Evolutionary conservation across 768 basidiomycete species (phyloP).

Genomic region (Leccinum disarticulatum): DNA sequence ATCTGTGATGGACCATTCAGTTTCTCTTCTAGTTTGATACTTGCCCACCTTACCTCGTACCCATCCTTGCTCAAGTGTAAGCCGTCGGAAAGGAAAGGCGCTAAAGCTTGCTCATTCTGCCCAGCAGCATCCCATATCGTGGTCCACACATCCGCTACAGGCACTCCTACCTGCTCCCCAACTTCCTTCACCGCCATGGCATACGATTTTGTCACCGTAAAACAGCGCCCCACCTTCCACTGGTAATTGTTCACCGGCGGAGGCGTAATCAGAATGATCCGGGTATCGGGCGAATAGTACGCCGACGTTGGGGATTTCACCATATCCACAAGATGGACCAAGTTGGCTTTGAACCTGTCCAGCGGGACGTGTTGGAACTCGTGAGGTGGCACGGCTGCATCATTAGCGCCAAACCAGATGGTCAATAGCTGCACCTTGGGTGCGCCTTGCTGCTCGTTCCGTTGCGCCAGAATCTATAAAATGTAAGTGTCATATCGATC

Average conservation of each 20-base stretch:
- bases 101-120: slow-evolving; percentile 51
- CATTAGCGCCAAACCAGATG: slow-evolving; percentile 92
- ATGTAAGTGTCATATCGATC: not conserved
- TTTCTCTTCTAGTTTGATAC: slow-evolving; percentile 1
- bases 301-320: slow-evolving; percentile 61
- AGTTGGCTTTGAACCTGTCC: slow-evolving; percentile 59
- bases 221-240: slow-evolving; percentile 49
- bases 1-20: slow-evolving; percentile 42
- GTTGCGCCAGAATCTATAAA: slow-evolving; percentile 57
- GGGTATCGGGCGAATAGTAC: slow-evolving; percentile 69
- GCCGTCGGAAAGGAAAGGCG: slow-evolving; percentile 65
- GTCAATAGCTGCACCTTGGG: slow-evolving; percentile 72
- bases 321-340: slow-evolving; percentile 59
- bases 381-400: slow-evolving; percentile 59
- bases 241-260: slow-evolving; percentile 76
- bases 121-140: slow-evolving; percentile 75
- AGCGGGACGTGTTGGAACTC: slow-evolving; percentile 81
- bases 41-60: slow-evolving; percentile 56
- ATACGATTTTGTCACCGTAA: slow-evolving; percentile 63
- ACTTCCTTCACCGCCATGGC: slow-evolving; percentile 68
- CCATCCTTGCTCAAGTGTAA: slow-evolving; percentile 77
- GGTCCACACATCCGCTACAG: slow-evolving; percentile 75
- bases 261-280: slow-evolving; percentile 79
- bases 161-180: slow-evolving; percentile 52
- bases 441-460: slow-evolving; percentile 42